These are phyloP conservation scores for Backusella mclennaniae DNA, from an alignment of 192 early-diverging fungal species.

Conservation along the genomic window DNA sequence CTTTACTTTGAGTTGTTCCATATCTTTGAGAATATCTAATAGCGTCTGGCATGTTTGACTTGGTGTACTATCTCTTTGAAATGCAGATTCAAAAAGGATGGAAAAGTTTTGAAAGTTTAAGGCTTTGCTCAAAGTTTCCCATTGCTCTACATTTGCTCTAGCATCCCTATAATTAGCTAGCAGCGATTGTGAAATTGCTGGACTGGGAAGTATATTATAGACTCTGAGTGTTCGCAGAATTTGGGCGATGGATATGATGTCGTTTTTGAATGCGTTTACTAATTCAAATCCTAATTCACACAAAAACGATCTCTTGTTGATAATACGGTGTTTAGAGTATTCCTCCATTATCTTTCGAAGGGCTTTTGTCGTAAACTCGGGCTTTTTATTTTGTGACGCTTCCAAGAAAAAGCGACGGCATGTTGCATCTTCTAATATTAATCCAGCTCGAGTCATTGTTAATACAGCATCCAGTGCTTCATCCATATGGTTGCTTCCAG, in stretches of 20 bases:
- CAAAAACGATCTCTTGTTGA: neutral
- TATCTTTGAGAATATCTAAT: slow-evolving; percentile 22
- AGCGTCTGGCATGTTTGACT: neutral
- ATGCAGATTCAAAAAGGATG: slow-evolving; percentile 17
- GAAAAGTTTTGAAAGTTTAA: neutral
- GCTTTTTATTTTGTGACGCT: neutral
- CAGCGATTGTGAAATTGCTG: neutral
- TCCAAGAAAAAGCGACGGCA: slow-evolving; percentile 2
- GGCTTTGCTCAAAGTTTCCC: neutral
- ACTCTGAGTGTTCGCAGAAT: slow-evolving; percentile 12
- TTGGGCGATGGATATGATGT: neutral
- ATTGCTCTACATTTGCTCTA: neutral
- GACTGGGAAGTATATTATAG: neutral
- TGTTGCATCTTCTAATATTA: slow-evolving; percentile 21
- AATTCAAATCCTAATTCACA: neutral
- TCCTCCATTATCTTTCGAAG: neutral
- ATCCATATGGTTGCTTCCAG: neutral
- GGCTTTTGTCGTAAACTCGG: neutral
- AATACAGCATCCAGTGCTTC: slow-evolving; percentile 11
- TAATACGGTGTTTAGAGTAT: neutral
- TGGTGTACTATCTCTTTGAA: neutral
- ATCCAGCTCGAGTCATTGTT: slow-evolving; percentile 14
- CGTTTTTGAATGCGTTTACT: neutral
- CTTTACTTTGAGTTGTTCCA: slow-evolving; percentile 11
- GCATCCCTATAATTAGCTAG: neutral